A percentile compares a stretch with the other conserved stretches of the same genome.
Evolutionary conservation across 352 stramenopile species (phyloP).

Genomic region (Elongisporangium anandrum): DNA sequence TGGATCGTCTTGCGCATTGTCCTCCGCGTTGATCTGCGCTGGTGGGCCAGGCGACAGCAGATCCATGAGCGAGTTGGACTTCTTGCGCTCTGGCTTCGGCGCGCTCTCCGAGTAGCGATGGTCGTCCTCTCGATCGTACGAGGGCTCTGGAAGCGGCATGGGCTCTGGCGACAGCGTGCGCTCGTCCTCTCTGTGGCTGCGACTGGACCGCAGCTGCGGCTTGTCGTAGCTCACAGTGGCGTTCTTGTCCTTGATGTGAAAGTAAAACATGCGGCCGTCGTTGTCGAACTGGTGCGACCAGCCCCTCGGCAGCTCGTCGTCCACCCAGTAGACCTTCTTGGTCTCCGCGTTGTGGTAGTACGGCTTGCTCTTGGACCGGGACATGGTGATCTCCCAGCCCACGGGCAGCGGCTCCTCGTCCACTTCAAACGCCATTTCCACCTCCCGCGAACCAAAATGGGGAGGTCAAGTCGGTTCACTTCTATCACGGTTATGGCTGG

Average conservation of each 20-base stretch:
- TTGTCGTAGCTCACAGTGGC: constrained; percentile 72
- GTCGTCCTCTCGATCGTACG: constrained; percentile 23
- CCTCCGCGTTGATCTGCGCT: constrained; percentile 15
- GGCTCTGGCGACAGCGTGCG: constrained; percentile 23
- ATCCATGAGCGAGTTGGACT: constrained; percentile 77
- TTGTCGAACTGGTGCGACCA: constrained; percentile 81
- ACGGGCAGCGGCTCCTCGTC: constrained; percentile 52
- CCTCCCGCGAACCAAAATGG: not conserved
- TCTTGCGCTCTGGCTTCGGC: constrained; percentile 37
- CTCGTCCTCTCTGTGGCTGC: not conserved
- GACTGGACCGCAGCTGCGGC: constrained; percentile 29
- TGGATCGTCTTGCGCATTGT: constrained; percentile 9
- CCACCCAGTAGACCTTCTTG: constrained; percentile 82
- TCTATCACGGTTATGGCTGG: not conserved
- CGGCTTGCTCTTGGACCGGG: constrained; percentile 75
- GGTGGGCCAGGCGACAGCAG: constrained; percentile 58
- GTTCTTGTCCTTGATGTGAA: constrained; percentile 72
- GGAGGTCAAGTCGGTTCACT: not conserved
- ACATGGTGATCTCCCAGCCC: constrained; percentile 79
- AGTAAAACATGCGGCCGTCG: constrained; percentile 56
- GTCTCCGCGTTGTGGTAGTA: constrained; percentile 82
- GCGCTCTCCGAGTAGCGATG: constrained; percentile 5
- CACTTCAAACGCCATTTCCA: constrained; percentile 39
- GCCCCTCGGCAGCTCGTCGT: constrained; percentile 71
- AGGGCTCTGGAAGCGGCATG: constrained; percentile 36